phyloP scores from a whole-genome alignment of 2,329 filamentous ascomycete species.

The Aspergillus sp. region DNA sequence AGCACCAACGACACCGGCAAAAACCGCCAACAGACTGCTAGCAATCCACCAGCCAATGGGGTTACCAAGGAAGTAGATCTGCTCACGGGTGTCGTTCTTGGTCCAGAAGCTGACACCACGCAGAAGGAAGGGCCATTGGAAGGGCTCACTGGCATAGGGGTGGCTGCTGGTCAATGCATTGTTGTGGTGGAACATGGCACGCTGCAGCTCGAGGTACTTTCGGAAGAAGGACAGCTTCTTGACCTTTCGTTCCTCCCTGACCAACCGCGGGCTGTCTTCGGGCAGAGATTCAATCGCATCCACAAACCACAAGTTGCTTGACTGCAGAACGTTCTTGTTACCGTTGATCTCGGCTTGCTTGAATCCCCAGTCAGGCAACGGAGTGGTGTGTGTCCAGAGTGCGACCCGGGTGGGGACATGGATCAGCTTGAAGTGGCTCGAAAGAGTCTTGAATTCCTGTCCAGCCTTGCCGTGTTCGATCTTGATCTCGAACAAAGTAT shows the following conservation, averaged over 20 bases:
- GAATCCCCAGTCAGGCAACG: slow-evolving; percentile 94
- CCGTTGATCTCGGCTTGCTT: slow-evolving; percentile 99
- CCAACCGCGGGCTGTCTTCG: slow-evolving; percentile 65
- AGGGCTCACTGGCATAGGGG: slow-evolving; percentile 89
- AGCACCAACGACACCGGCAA: slow-evolving; percentile 82
- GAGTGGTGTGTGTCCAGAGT: slow-evolving; percentile 96
- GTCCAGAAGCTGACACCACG: slow-evolving; percentile 99
- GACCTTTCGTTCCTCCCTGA: slow-evolving; percentile 71
- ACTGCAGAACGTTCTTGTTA: slow-evolving; percentile 88
- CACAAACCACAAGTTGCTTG: slow-evolving; percentile 90
- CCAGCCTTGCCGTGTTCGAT: slow-evolving; percentile 78
- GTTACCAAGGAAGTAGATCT: slow-evolving; percentile 98
- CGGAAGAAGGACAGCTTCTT: slow-evolving; percentile 82
- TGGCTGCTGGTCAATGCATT: slow-evolving; percentile 96
- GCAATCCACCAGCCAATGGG: slow-evolving; percentile 96
- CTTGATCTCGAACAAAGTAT: slow-evolving; percentile 88
- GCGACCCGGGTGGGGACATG: slow-evolving; percentile 93
- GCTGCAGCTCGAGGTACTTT: slow-evolving; percentile 95
- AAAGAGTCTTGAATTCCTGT: slow-evolving; percentile 84
- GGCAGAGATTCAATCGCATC: slow-evolving; percentile 84
- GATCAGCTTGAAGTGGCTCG: slow-evolving; percentile 91
- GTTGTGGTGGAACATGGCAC: slow-evolving; percentile 99
- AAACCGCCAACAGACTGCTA: slow-evolving; percentile 87
- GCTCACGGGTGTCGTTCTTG: slow-evolving; percentile 85
- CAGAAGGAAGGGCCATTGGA: slow-evolving; percentile 96